A percentile compares a stretch with the other conserved stretches of the same genome.
These are phyloP conservation scores for Lonicera japonica DNA, from an alignment of 129 eudicot species.

Conservation along the genomic window DNA sequence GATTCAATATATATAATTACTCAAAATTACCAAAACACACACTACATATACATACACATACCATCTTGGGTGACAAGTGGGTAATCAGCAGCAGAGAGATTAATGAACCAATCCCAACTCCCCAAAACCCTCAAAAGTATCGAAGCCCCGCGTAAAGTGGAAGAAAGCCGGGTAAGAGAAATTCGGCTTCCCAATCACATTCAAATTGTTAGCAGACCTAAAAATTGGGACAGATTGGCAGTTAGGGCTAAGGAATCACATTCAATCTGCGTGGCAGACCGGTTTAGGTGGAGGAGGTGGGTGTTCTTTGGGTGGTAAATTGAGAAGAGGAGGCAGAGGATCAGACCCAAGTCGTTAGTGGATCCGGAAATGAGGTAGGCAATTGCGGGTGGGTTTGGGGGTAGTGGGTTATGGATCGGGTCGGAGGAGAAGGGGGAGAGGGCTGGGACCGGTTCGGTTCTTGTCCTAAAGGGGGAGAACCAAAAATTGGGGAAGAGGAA, in stretches of 20 bases:
- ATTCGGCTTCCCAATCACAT: constrained; percentile 69
- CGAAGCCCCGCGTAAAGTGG: constrained; percentile 77
- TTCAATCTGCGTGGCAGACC: constrained; percentile 53
- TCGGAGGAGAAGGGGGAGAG: constrained; percentile 33
- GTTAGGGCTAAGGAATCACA: constrained; percentile 48
- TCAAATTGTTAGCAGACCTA: constrained; percentile 72
- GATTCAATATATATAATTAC: too few species aligned
- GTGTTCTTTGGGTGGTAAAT: constrained; percentile 78
- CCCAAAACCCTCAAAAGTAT: constrained; percentile 44
- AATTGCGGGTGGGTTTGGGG: constrained; percentile 62
- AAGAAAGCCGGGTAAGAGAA: constrained; percentile 41
- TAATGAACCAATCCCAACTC: constrained; percentile 91
- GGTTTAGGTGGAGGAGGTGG: constrained; percentile 72
- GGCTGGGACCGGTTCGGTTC: too few species aligned
- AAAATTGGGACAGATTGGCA: constrained; percentile 42
- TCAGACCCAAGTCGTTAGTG: constrained; percentile 40
- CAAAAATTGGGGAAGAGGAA: constrained; percentile 51
- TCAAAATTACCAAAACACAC: too few species aligned
- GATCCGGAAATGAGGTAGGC: constrained; percentile 88
- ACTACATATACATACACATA: constrained; percentile 14
- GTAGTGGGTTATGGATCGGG: constrained; percentile 21
- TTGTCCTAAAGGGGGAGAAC: too few species aligned
- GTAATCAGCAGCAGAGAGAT: constrained; percentile 72
- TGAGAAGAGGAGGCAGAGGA: constrained; percentile 56
- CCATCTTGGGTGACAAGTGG: constrained; percentile 99